Evolutionary conservation across 2,329 filamentous ascomycete genomes (phyloP).

Genomic region (Colletotrichum kahawae): DNA sequence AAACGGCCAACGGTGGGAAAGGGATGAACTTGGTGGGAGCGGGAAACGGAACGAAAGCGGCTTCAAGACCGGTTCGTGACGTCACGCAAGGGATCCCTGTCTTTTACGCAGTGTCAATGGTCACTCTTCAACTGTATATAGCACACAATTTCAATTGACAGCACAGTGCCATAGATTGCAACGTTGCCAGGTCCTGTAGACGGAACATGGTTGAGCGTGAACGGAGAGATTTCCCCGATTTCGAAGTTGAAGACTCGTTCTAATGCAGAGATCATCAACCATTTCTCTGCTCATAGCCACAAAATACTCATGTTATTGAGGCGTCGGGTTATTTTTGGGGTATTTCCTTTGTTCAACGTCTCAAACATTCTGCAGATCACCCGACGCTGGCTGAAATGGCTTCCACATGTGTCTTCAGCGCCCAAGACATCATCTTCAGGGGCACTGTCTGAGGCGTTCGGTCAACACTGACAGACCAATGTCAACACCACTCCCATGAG

Average conservation of each 20-base stretch:
- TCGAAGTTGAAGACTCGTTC: not conserved
- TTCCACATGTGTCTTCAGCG: not conserved
- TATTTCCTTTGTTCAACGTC: not conserved
- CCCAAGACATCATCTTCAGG: not conserved
- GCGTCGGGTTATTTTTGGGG: not conserved
- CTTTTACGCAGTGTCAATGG: not conserved
- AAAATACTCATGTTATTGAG: not conserved
- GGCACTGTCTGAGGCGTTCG: not conserved
- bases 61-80: not conserved
- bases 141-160: not conserved
- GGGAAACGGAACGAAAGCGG: constrained; percentile 1
- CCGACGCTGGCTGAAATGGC: not conserved
- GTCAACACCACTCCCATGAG: not conserved
- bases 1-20: not conserved
- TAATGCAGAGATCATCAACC: not conserved
- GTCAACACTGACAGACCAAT: not conserved
- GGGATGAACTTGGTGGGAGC: not conserved
- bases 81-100: not conserved
- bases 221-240: not conserved
- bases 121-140: not conserved
- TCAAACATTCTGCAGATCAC: not conserved
- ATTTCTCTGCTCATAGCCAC: not conserved
- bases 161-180: not conserved
- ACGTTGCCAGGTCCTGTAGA: not conserved
- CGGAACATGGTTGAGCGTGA: not conserved